These are phyloP conservation scores for Pyrenochaeta sp. DNA, from an alignment of 2,329 filamentous ascomycete species.

Conservation along the genomic window DNA sequence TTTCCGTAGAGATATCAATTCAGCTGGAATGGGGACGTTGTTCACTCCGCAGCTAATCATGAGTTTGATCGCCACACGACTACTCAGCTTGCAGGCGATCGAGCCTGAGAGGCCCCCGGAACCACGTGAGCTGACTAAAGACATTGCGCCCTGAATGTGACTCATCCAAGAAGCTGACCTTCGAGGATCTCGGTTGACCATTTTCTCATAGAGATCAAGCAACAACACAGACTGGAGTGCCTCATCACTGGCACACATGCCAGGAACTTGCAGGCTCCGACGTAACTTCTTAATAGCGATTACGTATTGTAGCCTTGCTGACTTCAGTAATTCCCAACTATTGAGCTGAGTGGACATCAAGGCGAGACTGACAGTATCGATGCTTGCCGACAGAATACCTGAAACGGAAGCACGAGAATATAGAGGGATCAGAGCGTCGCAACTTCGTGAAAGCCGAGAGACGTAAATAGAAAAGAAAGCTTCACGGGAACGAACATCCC, in stretches of 20 bases:
- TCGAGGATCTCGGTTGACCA: not conserved
- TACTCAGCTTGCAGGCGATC: not conserved
- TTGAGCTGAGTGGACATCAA: not conserved
- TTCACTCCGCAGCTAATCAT: not conserved
- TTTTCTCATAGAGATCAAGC: not conserved
- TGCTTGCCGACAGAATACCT: not conserved
- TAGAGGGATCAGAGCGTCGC: not conserved
- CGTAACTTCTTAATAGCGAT: not conserved
- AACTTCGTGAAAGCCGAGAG: not conserved
- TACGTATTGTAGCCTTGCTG: not conserved
- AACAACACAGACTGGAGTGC: not conserved
- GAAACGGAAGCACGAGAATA: not conserved
- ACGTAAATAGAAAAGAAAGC: constrained; percentile 1
- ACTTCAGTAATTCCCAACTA: not conserved
- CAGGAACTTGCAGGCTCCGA: not conserved
- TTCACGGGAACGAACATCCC: not conserved
- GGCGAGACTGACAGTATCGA: not conserved
- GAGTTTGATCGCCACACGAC: not conserved
- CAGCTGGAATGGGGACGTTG: not conserved
- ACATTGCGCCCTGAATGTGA: not conserved
- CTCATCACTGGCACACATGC: not conserved
- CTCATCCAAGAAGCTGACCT: not conserved
- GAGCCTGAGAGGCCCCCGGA: not conserved
- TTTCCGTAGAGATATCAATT: not conserved
- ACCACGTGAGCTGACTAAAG: not conserved